Conservation (phyloP, 805 yeast genomes). For the Saturnispora serradocipensis region DNA sequence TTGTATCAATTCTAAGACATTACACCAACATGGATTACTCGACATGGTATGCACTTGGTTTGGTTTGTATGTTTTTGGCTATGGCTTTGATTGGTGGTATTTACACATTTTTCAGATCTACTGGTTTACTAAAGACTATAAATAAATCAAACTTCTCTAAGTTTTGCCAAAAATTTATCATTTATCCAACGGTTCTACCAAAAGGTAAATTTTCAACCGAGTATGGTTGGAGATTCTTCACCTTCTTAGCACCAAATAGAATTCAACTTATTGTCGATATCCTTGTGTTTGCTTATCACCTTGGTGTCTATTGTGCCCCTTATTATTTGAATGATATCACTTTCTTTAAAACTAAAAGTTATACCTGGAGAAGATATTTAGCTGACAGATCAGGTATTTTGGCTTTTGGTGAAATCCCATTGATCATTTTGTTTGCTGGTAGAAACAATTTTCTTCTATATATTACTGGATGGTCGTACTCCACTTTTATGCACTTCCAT, state of each 20-base stretch:
- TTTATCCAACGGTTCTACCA: conserved; percentile 32
- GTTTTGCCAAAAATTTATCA: conserved; percentile 27
- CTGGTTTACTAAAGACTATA: conserved; percentile 23
- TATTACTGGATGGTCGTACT: conserved; percentile 35
- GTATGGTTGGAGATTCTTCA: conserved; percentile 14
- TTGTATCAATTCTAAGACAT: neutral
- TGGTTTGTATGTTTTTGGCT: conserved; percentile 32
- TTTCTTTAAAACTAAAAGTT: conserved; percentile 26
- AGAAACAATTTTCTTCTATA: conserved; percentile 36
- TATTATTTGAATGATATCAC: conserved; percentile 9
- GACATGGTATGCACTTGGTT: conserved; percentile 27
- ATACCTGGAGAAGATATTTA: conserved; percentile 24
- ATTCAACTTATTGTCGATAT: conserved; percentile 24
- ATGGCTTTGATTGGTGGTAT: conserved; percentile 31
- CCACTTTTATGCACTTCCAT: conserved; percentile 47
- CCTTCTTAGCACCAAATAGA: conserved; percentile 26
- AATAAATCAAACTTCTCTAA: conserved; percentile 19
- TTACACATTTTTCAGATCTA: conserved; percentile 25
- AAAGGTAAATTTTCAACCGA: conserved; percentile 15
- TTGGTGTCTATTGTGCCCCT: conserved; percentile 18
- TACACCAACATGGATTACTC: neutral
- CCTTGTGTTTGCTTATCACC: conserved; percentile 20
- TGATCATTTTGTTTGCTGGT: conserved; percentile 39
- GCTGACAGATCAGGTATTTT: conserved; percentile 33
- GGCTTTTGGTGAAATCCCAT: conserved; percentile 33